Conservation (phyloP, 2,329 filamentous ascomycete species). For the Allantophomopsis lycopodina region DNA sequence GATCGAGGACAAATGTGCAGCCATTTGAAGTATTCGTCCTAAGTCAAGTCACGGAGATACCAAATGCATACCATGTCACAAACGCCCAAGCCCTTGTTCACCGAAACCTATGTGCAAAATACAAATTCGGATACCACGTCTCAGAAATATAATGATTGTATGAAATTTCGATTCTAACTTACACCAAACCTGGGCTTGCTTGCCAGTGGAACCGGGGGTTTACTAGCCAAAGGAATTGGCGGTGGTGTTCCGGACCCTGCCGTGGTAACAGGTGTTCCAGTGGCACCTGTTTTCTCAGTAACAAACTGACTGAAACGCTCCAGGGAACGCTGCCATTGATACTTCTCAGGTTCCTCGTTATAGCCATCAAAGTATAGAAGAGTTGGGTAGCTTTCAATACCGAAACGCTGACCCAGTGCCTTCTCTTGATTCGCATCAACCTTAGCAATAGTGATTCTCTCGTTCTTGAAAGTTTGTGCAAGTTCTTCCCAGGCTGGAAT, state of each 20-base stretch:
- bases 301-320: no score
- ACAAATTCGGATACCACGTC: no score
- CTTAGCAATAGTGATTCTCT: conserved; percentile 75
- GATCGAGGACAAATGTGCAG: no score
- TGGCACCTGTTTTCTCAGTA: no score
- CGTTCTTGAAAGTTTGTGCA: conserved; percentile 56
- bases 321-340: no score
- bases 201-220: conserved; percentile 6
- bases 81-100: no score
- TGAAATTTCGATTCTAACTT: conserved; percentile 9
- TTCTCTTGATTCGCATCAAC: conserved; percentile 83
- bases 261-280: conserved; percentile 54
- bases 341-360: conserved; percentile 22
- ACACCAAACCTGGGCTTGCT: conserved; percentile 20
- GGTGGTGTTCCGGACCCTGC: conserved; percentile 5
- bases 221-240: conserved; percentile 11
- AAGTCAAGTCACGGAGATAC: no score
- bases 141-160: no score
- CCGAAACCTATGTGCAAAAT: no score
- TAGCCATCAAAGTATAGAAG: conserved; percentile 64
- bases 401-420: conserved; percentile 56
- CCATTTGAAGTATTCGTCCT: no score
- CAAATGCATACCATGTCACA: no score
- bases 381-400: conserved; percentile 28
- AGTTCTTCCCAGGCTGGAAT: conserved; percentile 80